Percentiles rank a stretch among this genome's conserved stretches.
These are phyloP conservation scores for Teratosphaeria gauchensis DNA, from an alignment of 2,329 filamentous ascomycete species.

Conservation along the genomic window DNA sequence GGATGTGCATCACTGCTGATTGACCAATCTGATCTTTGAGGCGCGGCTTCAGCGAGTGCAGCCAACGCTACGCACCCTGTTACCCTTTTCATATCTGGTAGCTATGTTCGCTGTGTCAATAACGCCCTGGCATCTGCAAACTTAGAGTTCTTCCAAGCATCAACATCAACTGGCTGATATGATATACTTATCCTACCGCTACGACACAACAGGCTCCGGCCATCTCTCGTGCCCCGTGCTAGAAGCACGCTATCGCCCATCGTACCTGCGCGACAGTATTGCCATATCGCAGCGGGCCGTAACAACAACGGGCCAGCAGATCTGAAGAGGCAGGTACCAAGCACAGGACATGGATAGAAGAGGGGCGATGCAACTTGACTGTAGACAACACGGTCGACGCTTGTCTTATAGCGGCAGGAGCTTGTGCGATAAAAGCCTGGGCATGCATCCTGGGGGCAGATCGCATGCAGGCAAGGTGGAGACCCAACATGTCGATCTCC, in stretches of 20 bases:
- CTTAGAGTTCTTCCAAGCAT: not conserved
- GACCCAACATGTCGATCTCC: conserved; percentile 1
- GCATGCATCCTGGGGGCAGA: not conserved
- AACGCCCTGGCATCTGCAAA: not conserved
- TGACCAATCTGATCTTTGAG: not conserved
- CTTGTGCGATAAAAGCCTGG: conserved; percentile 1
- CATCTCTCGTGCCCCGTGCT: not conserved
- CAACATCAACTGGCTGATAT: not conserved
- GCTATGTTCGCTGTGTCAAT: not conserved
- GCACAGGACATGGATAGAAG: not conserved
- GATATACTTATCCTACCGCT: not conserved
- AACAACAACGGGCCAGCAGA: not conserved
- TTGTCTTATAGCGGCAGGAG: conserved; percentile 1
- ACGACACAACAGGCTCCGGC: not conserved
- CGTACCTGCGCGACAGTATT: conserved; percentile 1
- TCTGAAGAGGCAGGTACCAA: not conserved
- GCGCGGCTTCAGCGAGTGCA: not conserved
- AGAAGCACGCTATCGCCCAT: not conserved
- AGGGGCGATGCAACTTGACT: not conserved
- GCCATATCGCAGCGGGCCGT: not conserved
- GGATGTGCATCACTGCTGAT: conserved; percentile 2
- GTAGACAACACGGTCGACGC: not conserved
- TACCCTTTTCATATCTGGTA: not conserved
- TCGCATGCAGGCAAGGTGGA: not conserved
- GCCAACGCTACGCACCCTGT: not conserved